phyloP scores from a whole-genome alignment of 129 eudicot genomes.

The Heracleum sosnowskyi region DNA sequence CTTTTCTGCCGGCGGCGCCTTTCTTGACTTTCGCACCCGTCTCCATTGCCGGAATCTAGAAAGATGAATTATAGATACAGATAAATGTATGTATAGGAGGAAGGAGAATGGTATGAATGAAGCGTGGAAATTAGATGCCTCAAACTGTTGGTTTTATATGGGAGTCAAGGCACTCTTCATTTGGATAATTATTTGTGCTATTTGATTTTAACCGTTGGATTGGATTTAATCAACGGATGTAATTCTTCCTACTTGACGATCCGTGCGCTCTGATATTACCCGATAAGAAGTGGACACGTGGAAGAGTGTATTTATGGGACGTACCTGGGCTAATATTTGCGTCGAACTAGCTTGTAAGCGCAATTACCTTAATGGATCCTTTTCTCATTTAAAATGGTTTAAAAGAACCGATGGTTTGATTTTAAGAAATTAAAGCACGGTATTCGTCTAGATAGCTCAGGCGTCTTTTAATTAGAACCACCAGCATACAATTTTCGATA shows the following conservation, averaged over 20 bases:
- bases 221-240: neutral
- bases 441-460: too few species aligned
- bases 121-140: neutral
- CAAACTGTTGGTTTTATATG: neutral
- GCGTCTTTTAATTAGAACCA: too few species aligned
- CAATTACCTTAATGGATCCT: neutral
- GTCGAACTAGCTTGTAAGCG: neutral
- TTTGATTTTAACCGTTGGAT: neutral
- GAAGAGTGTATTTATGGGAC: neutral
- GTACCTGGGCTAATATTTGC: neutral
- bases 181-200: neutral
- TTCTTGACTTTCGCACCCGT: conserved; percentile 23
- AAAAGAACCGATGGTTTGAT: too few species aligned
- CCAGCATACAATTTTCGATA: too few species aligned
- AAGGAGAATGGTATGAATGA: neutral
- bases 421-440: too few species aligned
- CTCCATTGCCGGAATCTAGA: neutral
- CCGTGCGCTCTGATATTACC: neutral
- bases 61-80: neutral
- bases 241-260: neutral
- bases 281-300: neutral
- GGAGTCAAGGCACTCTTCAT: neutral
- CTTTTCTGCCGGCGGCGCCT: conserved; percentile 49
- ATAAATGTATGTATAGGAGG: neutral
- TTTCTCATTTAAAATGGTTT: neutral